Evolutionary conservation across 768 basidiomycete species (phyloP), one percentile per base, ranked within the genome.

Genomic region (Xerocomellus dryophilus): DNA sequence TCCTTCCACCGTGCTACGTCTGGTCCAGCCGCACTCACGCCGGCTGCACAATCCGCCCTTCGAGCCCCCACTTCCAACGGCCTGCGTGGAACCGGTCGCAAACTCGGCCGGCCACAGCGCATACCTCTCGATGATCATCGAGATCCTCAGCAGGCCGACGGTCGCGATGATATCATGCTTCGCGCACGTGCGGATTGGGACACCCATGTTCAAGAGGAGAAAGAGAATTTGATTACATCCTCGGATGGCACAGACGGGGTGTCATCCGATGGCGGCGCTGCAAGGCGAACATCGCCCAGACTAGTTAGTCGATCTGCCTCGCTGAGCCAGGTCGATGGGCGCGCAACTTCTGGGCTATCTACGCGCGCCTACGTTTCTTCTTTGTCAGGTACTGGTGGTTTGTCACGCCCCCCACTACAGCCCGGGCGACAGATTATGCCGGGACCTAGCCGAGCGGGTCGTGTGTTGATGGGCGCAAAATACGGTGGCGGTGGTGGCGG

Each of bases 1-100:
- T 81, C 81, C 7, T 84, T 90, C 62, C 80, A 83, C 57, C 85
- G 89, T 57, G 78, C 82, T 36, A 76, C 79, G 3, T 91, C 88
- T 10, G 84, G 81, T 27, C 82, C 87, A 10, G 72, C 77, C 47
- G 63, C 64, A 35, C 62, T 62, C 43, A 74, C 66, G 4, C 70
- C 62, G 15, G 70, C 61, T 11, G 56, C 71, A 2, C 69, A 68
- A 54, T 52, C 65, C 18, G 49, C 69, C 25, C 53, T 61, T 23
- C 65, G 70, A 40, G 68, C 62, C 2, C 71, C 70, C 4, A 39
- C 56, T 15, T 73, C 70, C 5, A 73, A 58, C 23, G 67, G 72
- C 8, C 63, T 73, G 18, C 72, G 70, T 39, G 60, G 70, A 20
- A 66, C 72, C 14, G 69, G 65, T 27, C 73, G 75, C 27, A 66